phyloP scores from a whole-genome alignment of 1,139 yeast genomes.

The Blastobotrys arbuscula region DNA sequence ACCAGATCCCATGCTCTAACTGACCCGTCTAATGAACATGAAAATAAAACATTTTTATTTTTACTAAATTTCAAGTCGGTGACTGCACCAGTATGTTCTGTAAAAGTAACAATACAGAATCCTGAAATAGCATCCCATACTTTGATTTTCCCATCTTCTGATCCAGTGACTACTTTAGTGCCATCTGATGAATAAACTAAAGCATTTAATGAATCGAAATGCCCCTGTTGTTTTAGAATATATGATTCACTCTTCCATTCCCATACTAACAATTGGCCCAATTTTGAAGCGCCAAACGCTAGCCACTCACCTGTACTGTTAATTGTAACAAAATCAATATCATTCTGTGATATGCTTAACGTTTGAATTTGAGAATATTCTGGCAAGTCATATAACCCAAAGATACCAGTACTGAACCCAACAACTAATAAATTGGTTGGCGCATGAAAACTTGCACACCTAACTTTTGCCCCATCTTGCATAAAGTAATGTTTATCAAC shows the following conservation, averaged over 20 bases:
- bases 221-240: slow-evolving; percentile 93
- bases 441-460: slow-evolving; percentile 81
- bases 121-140: slow-evolving; percentile 96
- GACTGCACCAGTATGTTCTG: slow-evolving; percentile 85
- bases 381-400: slow-evolving; percentile 85
- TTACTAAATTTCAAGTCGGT: slow-evolving; percentile 84
- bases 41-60: slow-evolving; percentile 82
- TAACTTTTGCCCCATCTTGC: slow-evolving; percentile 62
- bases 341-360: slow-evolving; percentile 86
- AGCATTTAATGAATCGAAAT: slow-evolving; percentile 83
- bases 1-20: slow-evolving; percentile 95
- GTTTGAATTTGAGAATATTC: slow-evolving; percentile 75
- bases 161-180: slow-evolving; percentile 81
- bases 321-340: slow-evolving; percentile 74
- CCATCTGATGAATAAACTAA: slow-evolving; percentile 94
- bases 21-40: slow-evolving; percentile 93
- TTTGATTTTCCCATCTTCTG: slow-evolving; percentile 95
- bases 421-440: slow-evolving; percentile 65
- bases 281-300: slow-evolving; percentile 84
- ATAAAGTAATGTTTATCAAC: slow-evolving; percentile 65
- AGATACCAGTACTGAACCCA: slow-evolving; percentile 90
- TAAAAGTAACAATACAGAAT: slow-evolving; percentile 85
- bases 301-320: slow-evolving; percentile 94
- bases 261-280: slow-evolving; percentile 93
- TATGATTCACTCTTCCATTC: slow-evolving; percentile 99